These are phyloP conservation scores for Lactarius vividus DNA, from an alignment of 768 basidiomycete species.

Conservation along the genomic window DNA sequence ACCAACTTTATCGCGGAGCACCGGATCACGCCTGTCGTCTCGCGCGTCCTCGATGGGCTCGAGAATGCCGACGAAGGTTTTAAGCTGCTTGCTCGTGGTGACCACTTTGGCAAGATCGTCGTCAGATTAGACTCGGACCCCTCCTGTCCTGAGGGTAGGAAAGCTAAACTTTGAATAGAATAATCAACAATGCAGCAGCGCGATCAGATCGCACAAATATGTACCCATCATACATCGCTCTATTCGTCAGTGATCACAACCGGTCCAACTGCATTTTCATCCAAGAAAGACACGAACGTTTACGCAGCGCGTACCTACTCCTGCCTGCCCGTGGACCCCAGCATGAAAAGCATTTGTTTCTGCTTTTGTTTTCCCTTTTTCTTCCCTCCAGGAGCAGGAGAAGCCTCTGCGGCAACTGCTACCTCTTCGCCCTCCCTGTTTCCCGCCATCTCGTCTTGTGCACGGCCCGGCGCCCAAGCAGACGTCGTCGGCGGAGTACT, in stretches of 20 bases:
- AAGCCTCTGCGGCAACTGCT: background rate
- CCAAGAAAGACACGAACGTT: background rate
- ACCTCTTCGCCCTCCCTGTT: constrained; percentile 15
- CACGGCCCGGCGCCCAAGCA: constrained; percentile 34
- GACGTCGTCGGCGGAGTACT: constrained; percentile 37
- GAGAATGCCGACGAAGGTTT: constrained; percentile 67
- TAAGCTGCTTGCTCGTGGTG: constrained; percentile 56
- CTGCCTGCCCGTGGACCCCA: constrained; percentile 38
- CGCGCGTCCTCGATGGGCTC: constrained; percentile 66
- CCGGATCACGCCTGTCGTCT: constrained; percentile 66
- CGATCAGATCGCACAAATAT: background rate
- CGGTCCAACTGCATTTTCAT: background rate
- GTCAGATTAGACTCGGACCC: constrained; percentile 40
- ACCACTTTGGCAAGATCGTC: constrained; percentile 79
- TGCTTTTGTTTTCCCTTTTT: constrained; percentile 81
- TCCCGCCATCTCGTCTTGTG: constrained; percentile 21
- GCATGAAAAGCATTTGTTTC: constrained; percentile 79
- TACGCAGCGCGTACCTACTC: background rate
- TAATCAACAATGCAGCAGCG: background rate
- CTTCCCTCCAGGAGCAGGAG: constrained; percentile 41
- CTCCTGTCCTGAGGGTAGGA: background rate
- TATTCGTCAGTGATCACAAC: background rate
- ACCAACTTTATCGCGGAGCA: constrained; percentile 67
- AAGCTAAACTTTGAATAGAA: constrained; percentile 12
- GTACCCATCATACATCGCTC: background rate